Conservation (phyloP, 805 yeast genomes). For the Candida fluviatilis region DNA sequence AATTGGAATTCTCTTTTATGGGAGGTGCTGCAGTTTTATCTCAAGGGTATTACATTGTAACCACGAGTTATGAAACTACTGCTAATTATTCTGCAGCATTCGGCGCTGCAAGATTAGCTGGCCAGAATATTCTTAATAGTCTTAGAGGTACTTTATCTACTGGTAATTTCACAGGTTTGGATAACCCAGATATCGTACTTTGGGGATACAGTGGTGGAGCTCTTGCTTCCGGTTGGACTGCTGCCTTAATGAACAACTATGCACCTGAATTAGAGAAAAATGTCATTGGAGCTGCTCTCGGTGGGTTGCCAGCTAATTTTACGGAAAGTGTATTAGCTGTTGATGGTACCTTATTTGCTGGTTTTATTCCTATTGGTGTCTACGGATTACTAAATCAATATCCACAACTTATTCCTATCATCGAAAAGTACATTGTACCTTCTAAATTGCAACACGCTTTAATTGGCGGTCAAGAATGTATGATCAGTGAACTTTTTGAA, state of each 20-base stretch:
- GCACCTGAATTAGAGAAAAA: constrained; percentile 27
- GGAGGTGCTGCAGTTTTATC: constrained; percentile 14
- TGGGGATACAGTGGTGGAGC: constrained; percentile 42
- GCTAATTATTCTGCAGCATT: constrained; percentile 17
- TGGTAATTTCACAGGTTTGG: constrained; percentile 15
- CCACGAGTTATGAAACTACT: constrained; percentile 35
- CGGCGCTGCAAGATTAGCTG: constrained; percentile 30
- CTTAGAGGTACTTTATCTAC: constrained; percentile 22
- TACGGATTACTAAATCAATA: constrained; percentile 29
- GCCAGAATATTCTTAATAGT: constrained; percentile 26
- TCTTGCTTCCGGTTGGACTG: constrained; percentile 36
- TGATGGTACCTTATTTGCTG: constrained; percentile 25
- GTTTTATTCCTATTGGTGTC: constrained; percentile 25
- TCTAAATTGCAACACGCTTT: constrained; percentile 1
- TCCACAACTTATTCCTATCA: constrained; percentile 15
- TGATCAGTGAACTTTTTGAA: constrained; percentile 5
- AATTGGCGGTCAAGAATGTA: constrained; percentile 7
- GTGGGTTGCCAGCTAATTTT: constrained; percentile 35
- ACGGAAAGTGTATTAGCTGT: constrained; percentile 20
- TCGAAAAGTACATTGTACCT: constrained; percentile 2
- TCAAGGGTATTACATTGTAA: constrained; percentile 30
- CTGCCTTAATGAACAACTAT: constrained; percentile 30
- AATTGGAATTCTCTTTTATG: constrained; percentile 15
- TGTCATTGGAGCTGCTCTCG: constrained; percentile 29
- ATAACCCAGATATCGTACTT: constrained; percentile 17